Evolutionary conservation across 2,329 filamentous ascomycete species (phyloP), one percentile per base, ranked within the genome.

Genomic region (Sclerotinia subarctica): DNA sequence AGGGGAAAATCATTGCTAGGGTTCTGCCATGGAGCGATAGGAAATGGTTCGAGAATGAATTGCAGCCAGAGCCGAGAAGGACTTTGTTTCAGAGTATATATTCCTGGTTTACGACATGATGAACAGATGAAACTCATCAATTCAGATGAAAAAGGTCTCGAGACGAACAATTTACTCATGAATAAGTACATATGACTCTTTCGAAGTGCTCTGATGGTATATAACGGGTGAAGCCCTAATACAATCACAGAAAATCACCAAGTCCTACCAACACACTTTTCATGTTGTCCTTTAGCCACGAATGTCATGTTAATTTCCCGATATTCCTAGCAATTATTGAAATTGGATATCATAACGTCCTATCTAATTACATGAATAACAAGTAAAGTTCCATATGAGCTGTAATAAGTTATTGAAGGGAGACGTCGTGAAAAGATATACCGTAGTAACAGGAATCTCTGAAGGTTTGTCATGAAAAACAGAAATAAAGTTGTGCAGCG

Each of bases 1-100:
- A 85, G 74, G 93, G 93, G 58, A 98, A 96, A 78, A 88, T 95
- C 2, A 80, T 94, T 51, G 90, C 85, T 71, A 87, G 81, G 70
- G 74, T 82, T 1, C 81, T 85, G 70, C 85, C 86, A 1, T 82
- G 82, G 76, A 79, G 77, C 15, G 82, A 84, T 74, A 81, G 83
- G 57, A 78, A 78, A 56, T 86, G 82, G 81, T 79, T 89, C 24
- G 77, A 79, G 17, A 83, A 81, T 71, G 79, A 78, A 3, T 69
- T 86, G 4, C 69, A 82, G 74, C 69, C 78, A 53, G 67, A 42
- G 38, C 38, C 13, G 38, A 42, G 4, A 6, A 42, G 38, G 17
- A 42, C 38, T 6, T 42, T 13, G 38, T 42, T 17, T 17, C 38
- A 42, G 13, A 42, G 38, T 42, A 42, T 42, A 42, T 17, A 42